phyloP scores from a whole-genome alignment of 1,284 basidiomycete genomes.

The Microbotryum intermedium region DNA sequence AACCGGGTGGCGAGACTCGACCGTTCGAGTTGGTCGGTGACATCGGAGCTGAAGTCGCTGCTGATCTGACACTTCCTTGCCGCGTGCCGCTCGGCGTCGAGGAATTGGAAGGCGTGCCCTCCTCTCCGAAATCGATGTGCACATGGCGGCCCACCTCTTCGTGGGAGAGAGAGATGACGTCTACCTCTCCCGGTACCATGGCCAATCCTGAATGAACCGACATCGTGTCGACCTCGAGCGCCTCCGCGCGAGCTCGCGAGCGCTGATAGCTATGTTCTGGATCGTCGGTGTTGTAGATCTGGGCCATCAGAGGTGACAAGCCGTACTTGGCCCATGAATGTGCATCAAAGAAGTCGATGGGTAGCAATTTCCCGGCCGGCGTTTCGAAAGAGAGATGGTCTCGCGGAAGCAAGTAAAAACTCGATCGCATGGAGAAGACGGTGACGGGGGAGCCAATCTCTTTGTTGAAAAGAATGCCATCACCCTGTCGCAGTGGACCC shows the following conservation, averaged over 20 bases:
- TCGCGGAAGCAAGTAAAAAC: slow-evolving; percentile 37
- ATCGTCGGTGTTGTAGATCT: slow-evolving; percentile 8
- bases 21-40: too few species aligned
- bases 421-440: slow-evolving; percentile 36
- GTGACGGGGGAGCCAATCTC: slow-evolving; percentile 36
- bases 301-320: slow-evolving; percentile 21
- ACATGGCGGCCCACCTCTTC: too few species aligned
- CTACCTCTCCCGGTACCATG: too few species aligned
- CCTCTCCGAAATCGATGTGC: too few species aligned
- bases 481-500: slow-evolving; percentile 37
- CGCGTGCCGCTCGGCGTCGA: too few species aligned
- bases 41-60: too few species aligned
- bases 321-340: slow-evolving; percentile 20
- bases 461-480: slow-evolving; percentile 28
- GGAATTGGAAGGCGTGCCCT: too few species aligned
- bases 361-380: slow-evolving; percentile 12
- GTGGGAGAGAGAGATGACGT: too few species aligned
- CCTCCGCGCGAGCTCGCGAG: background rate
- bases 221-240: background rate
- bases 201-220: too few species aligned
- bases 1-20: too few species aligned
- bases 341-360: slow-evolving; percentile 27
- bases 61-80: too few species aligned
- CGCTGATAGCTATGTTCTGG: background rate
- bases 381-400: slow-evolving; percentile 28